Conservation (phyloP, 805 yeast genomes). For the Yamadazyma kitorensis region DNA sequence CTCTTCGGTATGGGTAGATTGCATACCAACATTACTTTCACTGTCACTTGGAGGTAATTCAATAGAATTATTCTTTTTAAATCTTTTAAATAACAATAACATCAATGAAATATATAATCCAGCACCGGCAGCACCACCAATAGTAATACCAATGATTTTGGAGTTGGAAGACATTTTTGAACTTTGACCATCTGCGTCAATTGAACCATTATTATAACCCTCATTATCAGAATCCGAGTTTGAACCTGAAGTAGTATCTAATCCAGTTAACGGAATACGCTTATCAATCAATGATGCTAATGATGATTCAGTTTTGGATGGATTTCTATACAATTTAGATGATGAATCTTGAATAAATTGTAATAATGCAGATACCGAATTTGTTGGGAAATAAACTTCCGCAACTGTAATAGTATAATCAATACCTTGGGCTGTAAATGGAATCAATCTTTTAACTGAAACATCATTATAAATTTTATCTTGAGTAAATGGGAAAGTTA, state of each 20-base stretch:
- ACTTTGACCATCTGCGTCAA: constrained; percentile 21
- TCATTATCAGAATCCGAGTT: constrained; percentile 12
- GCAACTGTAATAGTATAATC: constrained; percentile 83
- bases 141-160: constrained; percentile 70
- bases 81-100: constrained; percentile 51
- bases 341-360: constrained; percentile 44
- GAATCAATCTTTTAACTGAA: constrained; percentile 67
- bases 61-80: constrained; percentile 39
- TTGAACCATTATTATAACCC: constrained; percentile 30
- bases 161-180: constrained; percentile 23
- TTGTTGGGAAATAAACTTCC: constrained; percentile 73
- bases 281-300: constrained; percentile 73
- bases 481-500: constrained; percentile 56
- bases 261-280: constrained; percentile 56
- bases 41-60: constrained; percentile 41
- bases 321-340: constrained; percentile 62
- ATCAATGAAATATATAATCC: constrained; percentile 60
- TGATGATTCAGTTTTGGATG: constrained; percentile 50
- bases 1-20: constrained; percentile 15
- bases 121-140: constrained; percentile 82
- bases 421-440: constrained; percentile 55
- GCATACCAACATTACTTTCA: constrained; percentile 32
- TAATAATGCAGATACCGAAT: constrained; percentile 48
- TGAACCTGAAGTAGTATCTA: constrained; percentile 20
- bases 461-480: constrained; percentile 37